phyloP scores from a whole-genome alignment of 2,329 filamentous ascomycete genomes.

The Epichloe sibirici region DNA sequence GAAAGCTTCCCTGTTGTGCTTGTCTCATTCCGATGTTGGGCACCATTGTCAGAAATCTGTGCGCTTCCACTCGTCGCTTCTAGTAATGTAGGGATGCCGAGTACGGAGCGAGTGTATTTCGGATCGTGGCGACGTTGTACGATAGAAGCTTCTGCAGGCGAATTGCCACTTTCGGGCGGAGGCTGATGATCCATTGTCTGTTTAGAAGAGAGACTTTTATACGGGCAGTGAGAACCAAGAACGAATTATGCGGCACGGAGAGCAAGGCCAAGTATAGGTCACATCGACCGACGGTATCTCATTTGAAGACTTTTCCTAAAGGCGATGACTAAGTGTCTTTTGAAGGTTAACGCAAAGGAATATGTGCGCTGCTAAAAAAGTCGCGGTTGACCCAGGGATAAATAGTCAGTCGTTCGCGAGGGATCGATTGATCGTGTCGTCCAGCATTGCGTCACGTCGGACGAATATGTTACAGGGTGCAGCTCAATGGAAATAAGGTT shows the following conservation, averaged over 20 bases:
- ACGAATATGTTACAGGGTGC: not conserved
- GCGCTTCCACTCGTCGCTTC: not conserved
- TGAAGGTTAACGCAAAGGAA: not conserved
- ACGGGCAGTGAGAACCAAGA: not conserved
- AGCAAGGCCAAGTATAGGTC: not conserved
- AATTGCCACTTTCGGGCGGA: not conserved
- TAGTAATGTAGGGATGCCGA: conserved; percentile 3
- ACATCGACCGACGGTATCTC: not conserved
- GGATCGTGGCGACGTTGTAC: not conserved
- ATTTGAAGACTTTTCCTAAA: not conserved
- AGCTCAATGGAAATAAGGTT: not conserved
- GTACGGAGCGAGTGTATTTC: conserved; percentile 1
- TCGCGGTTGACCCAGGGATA: not conserved
- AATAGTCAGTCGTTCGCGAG: not conserved
- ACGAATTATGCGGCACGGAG: not conserved
- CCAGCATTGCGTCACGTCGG: not conserved
- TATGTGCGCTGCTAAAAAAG: not conserved
- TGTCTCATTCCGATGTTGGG: not conserved
- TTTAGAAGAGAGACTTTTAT: not conserved
- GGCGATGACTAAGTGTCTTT: not conserved
- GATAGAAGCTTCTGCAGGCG: not conserved
- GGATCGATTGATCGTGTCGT: not conserved
- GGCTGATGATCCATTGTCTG: conserved; percentile 1
- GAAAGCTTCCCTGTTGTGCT: not conserved
- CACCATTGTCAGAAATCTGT: not conserved